Base-by-base conservation (phyloP, 139 green algal genomes). In the Limnomonas spitsbergensis region DNA sequence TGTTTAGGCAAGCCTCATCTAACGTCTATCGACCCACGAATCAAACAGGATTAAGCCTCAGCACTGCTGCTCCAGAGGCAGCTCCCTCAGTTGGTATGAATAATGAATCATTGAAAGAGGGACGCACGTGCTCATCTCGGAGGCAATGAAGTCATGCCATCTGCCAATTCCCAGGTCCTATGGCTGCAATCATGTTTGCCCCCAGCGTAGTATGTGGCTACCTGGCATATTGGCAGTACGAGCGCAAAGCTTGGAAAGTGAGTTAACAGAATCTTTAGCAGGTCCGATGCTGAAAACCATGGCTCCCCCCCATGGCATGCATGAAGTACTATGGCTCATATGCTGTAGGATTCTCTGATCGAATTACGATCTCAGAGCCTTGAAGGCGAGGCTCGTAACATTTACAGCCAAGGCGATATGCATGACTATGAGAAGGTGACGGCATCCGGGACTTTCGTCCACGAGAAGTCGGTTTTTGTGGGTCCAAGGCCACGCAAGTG, bases 391-490 rank as follows among this genome's bases (percentile, higher is more conserved):
- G 35, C 68, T 32, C 35, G 68, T 27, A 32, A 74, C 68, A 47
- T 74, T 4, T 74, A 35, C 24, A 47, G 7, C 4, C 20, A 42
- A 24, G 35, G 4, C 7, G 29, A 74, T n/a, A 26, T 47, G 35
- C 3, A 74, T 6, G 68, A 74, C 6, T 74, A 74, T 32, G 68
- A 74, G 26, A 74, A 74, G 68, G 68, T 84, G 7, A 66, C 35
- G 9, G 79, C 71, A 0, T 34, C 2, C 29, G 92, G 92, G 2
- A 27, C 66, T 29, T 86, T 90, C 53, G 53, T 89, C 32, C 82
- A 95, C 61, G 81, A 85, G 0, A 69, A 75, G 47, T 87, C 76
- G 9, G 38, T 92, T 24, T 95, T 84, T 73, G 84, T 96, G 38
- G 92, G 91, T 6, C 92, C 92, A 0, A 61, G 91, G 29, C 87